Base-by-base conservation (phyloP, 257 asterid species). In the Prunella vulgaris region DNA sequence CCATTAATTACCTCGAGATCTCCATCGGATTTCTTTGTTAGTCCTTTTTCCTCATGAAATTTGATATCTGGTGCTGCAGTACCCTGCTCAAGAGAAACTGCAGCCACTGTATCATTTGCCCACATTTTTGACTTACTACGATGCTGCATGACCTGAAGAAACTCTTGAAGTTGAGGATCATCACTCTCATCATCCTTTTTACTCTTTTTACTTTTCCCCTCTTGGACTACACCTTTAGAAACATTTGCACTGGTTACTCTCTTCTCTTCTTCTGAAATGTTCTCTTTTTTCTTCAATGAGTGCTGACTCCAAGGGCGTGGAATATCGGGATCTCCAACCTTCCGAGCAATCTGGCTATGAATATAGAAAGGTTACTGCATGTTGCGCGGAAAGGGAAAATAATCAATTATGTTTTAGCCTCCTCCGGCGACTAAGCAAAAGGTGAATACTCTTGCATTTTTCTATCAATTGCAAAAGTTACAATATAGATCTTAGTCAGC, bases 221-320 rank as follows among this genome's bases (percentile, higher is more conserved):
- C 79, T 17, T 67, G 70, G 12, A 25, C 74, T 40, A 63, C 72
- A 38, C 72, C 40, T 54, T 82, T 65, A 51, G 82, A 35, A 78
- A 57, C 82, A 76, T 81, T 77, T 7, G 74, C 13, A 60, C 44
- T 62, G 65, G 71, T 44, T 35, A 52, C 66, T 62, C 61, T 71
- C 61, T 82, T 82, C 37, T 59, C 92, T 54, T 57, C 85, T 42
- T 78, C 83, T 32, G 87, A 71, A 22, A 69, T 38, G 53, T 66
- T 70, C 72, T 82, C 91, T 57, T 77, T 77, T 64, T 79, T 83
- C 78, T 90, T 90, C 77, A 74, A 58, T 7, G 96, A 82, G 86
- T 94, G 79, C 6, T 85, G 81, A 83, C 99, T 91, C 97, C 99
- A 94, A 51, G 97, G 93, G n/a, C 95, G 96, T 13, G 97, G 97